Percentiles rank a stretch among this genome's conserved stretches.
Conservation (phyloP, 805 yeast genomes). For the Lipomyces spencermartinsiae region DNA sequence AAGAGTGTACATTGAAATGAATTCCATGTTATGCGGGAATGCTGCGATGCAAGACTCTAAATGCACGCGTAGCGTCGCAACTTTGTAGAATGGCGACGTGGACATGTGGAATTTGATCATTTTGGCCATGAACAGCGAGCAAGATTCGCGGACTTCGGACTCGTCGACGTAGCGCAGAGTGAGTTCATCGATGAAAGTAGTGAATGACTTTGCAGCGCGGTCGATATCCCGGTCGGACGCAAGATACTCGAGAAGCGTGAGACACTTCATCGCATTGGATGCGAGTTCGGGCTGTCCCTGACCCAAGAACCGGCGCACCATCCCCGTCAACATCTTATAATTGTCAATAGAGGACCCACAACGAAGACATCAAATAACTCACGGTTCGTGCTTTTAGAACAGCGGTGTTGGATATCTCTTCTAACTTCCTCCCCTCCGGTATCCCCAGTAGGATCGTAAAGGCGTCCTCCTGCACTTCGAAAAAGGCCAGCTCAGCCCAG, state of each 20-base stretch:
- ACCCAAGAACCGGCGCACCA: conserved; percentile 5
- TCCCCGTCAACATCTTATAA: background rate
- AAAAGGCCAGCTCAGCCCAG: conserved; percentile 17
- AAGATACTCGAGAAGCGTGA: conserved; percentile 14
- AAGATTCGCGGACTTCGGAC: background rate
- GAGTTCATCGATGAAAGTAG: conserved; percentile 7
- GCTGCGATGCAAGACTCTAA: conserved; percentile 15
- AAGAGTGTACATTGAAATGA: conserved; percentile 16
- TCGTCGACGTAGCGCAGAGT: background rate
- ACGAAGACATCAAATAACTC: background rate
- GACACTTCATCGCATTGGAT: conserved; percentile 20
- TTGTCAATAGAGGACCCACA: background rate
- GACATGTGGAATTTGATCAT: conserved; percentile 18
- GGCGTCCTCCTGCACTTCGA: conserved; percentile 7
- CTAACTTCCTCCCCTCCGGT: background rate
- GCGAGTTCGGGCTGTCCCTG: conserved; percentile 10
- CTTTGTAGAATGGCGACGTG: conserved; percentile 16
- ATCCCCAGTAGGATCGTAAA: conserved; percentile 7
- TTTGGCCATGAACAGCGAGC: conserved; percentile 14
- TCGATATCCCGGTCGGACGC: conserved; percentile 2
- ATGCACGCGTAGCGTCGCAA: conserved; percentile 24
- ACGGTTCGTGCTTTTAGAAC: background rate
- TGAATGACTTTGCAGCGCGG: background rate
- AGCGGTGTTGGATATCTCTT: conserved; percentile 8
- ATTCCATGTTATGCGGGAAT: conserved; percentile 22